Base-by-base conservation (phyloP, 2,329 filamentous ascomycete genomes). In the Lachnellula occidentalis region DNA sequence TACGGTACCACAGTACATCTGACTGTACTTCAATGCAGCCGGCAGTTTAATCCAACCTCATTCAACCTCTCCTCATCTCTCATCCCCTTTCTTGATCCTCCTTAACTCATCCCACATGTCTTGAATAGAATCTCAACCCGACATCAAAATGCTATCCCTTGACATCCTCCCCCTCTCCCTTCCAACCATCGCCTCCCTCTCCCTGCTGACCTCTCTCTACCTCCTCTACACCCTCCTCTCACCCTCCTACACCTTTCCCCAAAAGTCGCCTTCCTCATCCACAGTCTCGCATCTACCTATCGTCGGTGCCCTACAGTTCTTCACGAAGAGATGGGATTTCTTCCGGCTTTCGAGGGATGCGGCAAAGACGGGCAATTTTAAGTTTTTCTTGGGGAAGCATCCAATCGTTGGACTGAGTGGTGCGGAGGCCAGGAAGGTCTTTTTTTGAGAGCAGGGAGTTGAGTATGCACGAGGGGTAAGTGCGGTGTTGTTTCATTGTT, bases 351-450 rank as follows among this genome's bases (percentile, higher is more conserved):
- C 69, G 9, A 59, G 60, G 6, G 59, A 58, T 14, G 57, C 67
- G 7, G 70, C 70, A 0, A 50, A 59, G 5, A 72, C 69, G 1
- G 75, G 75, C 24, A 74, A 75, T 48, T 80, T 78, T 59, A 74
- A 71, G 50, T 80, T 79, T 60, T 74, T 74, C 58, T 73, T 74
- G 3, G 78, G 78, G 0, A 63, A 70, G 5, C 69, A 75, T 53
- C 69, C 69, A 2, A 71, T 80, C 12, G 66, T 81, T 8, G 75
- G 69, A 2, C 47, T 80, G 11, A 71, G 70, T 4, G 76, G 78
- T 1, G 67, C 71, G 3, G 68, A 71, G 11, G 71, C 68, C 2
- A 70, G 77, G 15, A 67, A 71, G 22, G 42, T 73, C 2, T 78
- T 77, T 53, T 53, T 76, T 76, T 39, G 76, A 78, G 14, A 71